phyloP scores from a whole-genome alignment of 176 grass and related monocot genomes.

The Eragrostis curvula region DNA sequence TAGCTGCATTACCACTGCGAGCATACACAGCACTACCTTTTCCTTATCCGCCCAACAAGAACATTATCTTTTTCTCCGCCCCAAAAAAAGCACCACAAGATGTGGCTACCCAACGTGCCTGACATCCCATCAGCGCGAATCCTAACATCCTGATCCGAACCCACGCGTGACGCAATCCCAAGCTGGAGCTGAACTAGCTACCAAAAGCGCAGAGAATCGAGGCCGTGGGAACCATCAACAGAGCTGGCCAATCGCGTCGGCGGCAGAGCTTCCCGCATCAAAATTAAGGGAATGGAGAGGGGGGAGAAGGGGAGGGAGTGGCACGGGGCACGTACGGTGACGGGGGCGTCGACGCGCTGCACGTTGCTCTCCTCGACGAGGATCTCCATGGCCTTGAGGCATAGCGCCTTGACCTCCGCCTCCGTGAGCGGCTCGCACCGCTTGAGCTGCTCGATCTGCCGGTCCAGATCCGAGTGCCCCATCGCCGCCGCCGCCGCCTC shows the following conservation, averaged over 20 bases:
- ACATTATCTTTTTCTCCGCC: background rate
- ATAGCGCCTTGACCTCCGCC: constrained; percentile 96
- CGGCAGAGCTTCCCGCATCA: background rate
- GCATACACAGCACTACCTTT: background rate
- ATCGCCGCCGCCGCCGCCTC: background rate
- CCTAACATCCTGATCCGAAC: constrained; percentile 6
- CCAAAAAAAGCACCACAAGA: constrained; percentile 4
- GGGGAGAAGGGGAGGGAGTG: background rate
- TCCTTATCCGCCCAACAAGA: background rate
- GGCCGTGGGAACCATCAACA: background rate
- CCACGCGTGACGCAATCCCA: background rate
- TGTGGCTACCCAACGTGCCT: background rate
- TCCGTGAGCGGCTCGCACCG: constrained; percentile 95
- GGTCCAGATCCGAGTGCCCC: constrained; percentile 89
- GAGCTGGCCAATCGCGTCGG: background rate
- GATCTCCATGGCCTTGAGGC: constrained; percentile 99
- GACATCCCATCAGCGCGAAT: background rate
- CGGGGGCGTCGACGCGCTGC: constrained; percentile 91
- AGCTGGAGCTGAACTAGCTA: background rate
- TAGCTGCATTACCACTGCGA: background rate
- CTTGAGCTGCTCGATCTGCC: constrained; percentile 99
- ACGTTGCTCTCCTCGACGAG: constrained; percentile 99
- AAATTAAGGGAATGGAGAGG: constrained; percentile 13
- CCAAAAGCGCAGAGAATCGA: background rate
- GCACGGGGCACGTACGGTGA: constrained; percentile 62